Percentiles rank a stretch among this genome's conserved stretches.
Conservation (phyloP, 129 eudicot genomes). For the Ambrosia artemisiifolia region DNA sequence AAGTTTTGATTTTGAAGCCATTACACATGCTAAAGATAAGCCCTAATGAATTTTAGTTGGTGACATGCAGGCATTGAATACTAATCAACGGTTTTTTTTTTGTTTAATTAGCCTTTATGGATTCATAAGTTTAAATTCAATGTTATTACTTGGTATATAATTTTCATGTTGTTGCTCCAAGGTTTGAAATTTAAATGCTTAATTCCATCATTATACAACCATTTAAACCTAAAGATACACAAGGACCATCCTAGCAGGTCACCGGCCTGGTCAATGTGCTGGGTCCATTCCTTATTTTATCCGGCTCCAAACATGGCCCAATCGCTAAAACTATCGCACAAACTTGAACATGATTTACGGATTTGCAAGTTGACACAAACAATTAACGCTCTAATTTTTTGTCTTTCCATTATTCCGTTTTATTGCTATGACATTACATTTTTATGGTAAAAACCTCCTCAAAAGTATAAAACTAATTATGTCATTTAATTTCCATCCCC, state of each 20-base stretch:
- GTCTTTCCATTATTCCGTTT: too few species aligned
- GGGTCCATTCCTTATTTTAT: too few species aligned
- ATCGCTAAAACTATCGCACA: too few species aligned
- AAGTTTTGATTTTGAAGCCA: conserved; percentile 42
- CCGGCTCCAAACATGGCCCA: too few species aligned
- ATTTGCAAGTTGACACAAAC: too few species aligned
- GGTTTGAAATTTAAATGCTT: not conserved
- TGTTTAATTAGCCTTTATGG: not conserved
- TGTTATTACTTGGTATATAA: not conserved
- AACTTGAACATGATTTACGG: too few species aligned
- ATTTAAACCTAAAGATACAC: not conserved
- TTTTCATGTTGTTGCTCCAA: not conserved
- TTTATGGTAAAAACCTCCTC: too few species aligned
- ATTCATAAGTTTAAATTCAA: not conserved
- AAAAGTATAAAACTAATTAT: too few species aligned
- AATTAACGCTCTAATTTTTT: too few species aligned
- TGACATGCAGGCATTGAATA: not conserved
- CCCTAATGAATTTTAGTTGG: conserved; percentile 1
- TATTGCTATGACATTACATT: too few species aligned
- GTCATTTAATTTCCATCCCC: too few species aligned
- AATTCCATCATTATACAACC: not conserved
- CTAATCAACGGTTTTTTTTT: not conserved
- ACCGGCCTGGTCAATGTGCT: too few species aligned
- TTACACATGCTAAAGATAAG: conserved; percentile 26
- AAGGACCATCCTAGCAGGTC: not conserved